A percentile compares a stretch with the other conserved stretches of the same genome.
These are phyloP conservation scores for Protomyces gravidus DNA, from an alignment of 1,139 yeast species.

Conservation along the genomic window DNA sequence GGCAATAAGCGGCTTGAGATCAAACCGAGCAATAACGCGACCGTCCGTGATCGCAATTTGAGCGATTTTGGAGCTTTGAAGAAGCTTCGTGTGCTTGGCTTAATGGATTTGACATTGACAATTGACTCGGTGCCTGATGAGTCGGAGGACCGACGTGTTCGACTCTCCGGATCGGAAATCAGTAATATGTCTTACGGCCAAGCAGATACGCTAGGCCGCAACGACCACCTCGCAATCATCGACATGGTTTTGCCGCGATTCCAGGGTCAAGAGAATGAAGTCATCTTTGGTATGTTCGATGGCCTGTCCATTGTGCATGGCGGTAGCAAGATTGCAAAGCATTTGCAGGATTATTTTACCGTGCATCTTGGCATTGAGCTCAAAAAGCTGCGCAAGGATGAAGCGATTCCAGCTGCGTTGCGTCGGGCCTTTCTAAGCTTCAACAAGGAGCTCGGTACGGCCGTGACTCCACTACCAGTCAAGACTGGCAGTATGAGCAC, in stretches of 20 bases:
- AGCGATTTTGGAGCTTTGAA: constrained; percentile 76
- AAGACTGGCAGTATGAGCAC: constrained; percentile 36
- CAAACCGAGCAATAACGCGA: constrained; percentile 51
- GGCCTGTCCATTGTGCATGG: constrained; percentile 49
- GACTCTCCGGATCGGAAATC: constrained; percentile 85
- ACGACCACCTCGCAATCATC: constrained; percentile 64
- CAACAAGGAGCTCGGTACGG: constrained; percentile 72
- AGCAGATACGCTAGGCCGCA: constrained; percentile 75
- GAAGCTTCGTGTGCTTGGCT: constrained; percentile 68
- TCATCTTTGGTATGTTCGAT: constrained; percentile 78
- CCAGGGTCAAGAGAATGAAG: constrained; percentile 70
- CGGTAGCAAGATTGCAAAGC: constrained; percentile 61
- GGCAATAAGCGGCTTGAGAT: constrained; percentile 91
- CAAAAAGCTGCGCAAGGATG: constrained; percentile 47
- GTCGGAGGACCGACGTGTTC: constrained; percentile 70
- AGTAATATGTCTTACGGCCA: constrained; percentile 78
- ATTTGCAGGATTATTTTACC: constrained; percentile 70
- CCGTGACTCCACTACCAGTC: constrained; percentile 41
- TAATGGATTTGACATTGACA: constrained; percentile 92
- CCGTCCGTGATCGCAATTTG: constrained; percentile 45
- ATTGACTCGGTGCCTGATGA: constrained; percentile 84
- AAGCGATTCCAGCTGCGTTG: constrained; percentile 59
- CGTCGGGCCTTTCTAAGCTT: constrained; percentile 72
- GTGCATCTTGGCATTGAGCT: constrained; percentile 62
- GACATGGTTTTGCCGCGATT: constrained; percentile 86